Base-by-base conservation (phyloP, 768 basidiomycete species). In the Paxillus ammoniavirescens region DNA sequence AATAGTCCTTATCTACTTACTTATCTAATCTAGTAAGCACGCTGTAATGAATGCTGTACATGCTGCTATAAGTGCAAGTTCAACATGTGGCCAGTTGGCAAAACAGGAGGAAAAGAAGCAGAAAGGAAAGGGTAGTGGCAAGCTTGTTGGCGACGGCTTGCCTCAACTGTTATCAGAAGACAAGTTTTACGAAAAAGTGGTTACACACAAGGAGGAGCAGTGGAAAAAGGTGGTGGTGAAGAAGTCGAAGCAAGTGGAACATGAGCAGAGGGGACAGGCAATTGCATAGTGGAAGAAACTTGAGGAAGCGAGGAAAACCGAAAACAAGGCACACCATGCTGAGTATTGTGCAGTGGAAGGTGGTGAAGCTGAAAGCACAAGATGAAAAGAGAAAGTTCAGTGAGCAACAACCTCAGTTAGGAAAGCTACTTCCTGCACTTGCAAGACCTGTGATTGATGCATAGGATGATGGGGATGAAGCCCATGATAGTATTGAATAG, bases 151-250 rank as follows among this genome's bases (percentile, higher is more conserved):
- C 2, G 28, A 55, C 12, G 6, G 49, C 28, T 40, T 55, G 12
- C 54, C 43, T 13, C 4, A 10, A 10, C 36, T 55, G 9, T 42
- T 55, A 13, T 31, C 49, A 0, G 21, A 43, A 14, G 42, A 55
- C 18, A 41, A 51, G 33, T 55, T 55, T 38, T 51, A 50, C 8
- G 33, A 45, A 21, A n/a, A 38, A 33, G 54, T 55, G 28, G 54
- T 55, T 14, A 31, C 12, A 9, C 12, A 12, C 28, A 17, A 35
- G 23, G 13, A 7, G 3, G 12, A 26, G 42, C 31, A 12, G 35
- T 38, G 47, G 47, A 40, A 17, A 28, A 8, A 10, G 2, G 4
- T 49, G 8, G 6, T 23, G 2, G 8, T 15, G 21, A 42, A 41
- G 38, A 40, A 41, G 38, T 26, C 2, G 28, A 43, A 42, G n/a